Conservation (phyloP, 331 rosid species). For the Spiraea crenata region DNA sequence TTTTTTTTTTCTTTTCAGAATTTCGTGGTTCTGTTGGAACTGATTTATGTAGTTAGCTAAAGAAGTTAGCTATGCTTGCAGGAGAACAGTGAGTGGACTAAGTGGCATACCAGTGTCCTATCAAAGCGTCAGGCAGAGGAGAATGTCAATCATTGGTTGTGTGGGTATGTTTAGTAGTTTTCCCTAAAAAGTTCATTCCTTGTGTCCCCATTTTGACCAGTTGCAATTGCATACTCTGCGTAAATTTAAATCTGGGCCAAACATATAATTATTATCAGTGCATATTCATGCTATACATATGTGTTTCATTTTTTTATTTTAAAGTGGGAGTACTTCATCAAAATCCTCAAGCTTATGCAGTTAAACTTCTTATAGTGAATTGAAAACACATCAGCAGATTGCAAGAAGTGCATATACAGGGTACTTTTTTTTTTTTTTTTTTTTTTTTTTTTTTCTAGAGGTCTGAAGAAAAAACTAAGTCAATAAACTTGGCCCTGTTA, state of each 20-base stretch:
- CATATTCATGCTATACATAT: too few species aligned
- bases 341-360: too few species aligned
- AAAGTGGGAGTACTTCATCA: too few species aligned
- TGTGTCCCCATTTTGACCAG: background rate
- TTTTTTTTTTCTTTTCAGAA: background rate
- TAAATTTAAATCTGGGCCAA: background rate
- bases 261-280: too few species aligned
- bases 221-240: background rate
- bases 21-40: background rate
- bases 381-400: too few species aligned
- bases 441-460: too few species aligned
- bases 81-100: slow-evolving; percentile 83
- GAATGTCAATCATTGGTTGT: slow-evolving; percentile 93
- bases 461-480: too few species aligned
- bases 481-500: too few species aligned
- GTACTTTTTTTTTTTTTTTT: too few species aligned
- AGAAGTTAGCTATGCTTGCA: slow-evolving; percentile 31
- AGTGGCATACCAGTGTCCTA: slow-evolving; percentile 66
- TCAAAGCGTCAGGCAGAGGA: slow-evolving; percentile 75
- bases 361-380: too few species aligned
- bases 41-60: background rate
- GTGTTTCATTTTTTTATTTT: too few species aligned
- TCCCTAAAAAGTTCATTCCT: slow-evolving; percentile 3
- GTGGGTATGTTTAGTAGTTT: slow-evolving; percentile 67
- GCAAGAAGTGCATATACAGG: too few species aligned